phyloP scores from a whole-genome alignment of 768 basidiomycete species.

The Pisolithus sp. region DNA sequence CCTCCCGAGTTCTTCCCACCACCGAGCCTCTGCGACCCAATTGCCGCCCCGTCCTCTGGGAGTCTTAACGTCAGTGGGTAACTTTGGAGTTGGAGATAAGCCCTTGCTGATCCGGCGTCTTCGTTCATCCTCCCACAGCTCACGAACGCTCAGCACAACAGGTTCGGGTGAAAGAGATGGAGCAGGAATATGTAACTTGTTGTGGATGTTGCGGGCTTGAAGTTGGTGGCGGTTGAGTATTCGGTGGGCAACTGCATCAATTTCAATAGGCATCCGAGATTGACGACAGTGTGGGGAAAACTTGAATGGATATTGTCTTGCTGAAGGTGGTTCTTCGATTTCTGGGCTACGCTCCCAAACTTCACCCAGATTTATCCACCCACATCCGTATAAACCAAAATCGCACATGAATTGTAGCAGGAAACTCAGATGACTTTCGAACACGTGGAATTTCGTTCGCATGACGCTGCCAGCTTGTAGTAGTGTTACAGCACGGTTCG shows the following conservation, averaged over 20 bases:
- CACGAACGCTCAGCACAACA: slow-evolving; percentile 81
- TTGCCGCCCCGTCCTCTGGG: slow-evolving; percentile 49
- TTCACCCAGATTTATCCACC: slow-evolving; percentile 71
- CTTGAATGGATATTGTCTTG: slow-evolving; percentile 28
- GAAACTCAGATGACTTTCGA: slow-evolving; percentile 87
- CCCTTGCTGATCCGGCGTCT: slow-evolving; percentile 60
- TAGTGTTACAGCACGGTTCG: slow-evolving; percentile 67
- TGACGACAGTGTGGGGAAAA: slow-evolving; percentile 58
- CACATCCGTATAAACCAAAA: slow-evolving; percentile 92
- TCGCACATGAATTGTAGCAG: slow-evolving; percentile 91
- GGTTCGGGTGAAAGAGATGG: slow-evolving; percentile 53
- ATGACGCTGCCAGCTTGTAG: slow-evolving; percentile 80
- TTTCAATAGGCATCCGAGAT: slow-evolving; percentile 69
- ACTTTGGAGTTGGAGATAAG: slow-evolving; percentile 62
- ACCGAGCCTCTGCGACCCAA: slow-evolving; percentile 69
- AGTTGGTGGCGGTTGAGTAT: slow-evolving; percentile 80
- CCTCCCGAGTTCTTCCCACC: slow-evolving; percentile 66
- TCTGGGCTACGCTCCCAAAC: slow-evolving; percentile 52
- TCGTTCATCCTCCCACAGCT: slow-evolving; percentile 97
- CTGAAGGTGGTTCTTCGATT: slow-evolving; percentile 11
- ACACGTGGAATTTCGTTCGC: slow-evolving; percentile 69
- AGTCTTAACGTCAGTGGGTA: slow-evolving; percentile 63
- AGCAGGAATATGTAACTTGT: slow-evolving; percentile 56
- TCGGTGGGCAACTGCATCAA: slow-evolving; percentile 74
- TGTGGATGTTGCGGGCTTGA: slow-evolving; percentile 56